Base-by-base conservation (phyloP, 805 yeast species). In the Debaryomyces castellii region DNA sequence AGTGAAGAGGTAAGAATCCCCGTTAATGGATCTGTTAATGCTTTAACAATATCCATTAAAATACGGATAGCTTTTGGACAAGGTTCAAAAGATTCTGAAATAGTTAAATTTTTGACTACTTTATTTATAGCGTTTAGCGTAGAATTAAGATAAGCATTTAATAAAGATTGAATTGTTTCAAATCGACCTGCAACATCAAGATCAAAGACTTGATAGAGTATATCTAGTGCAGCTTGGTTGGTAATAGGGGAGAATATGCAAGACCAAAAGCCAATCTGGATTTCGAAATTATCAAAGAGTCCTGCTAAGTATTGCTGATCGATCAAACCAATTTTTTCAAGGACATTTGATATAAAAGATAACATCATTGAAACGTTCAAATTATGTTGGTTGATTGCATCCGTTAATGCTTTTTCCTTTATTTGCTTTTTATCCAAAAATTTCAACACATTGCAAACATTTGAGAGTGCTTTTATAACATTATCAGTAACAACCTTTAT, bases 141-240 rank as follows among this genome's bases (percentile, higher is more conserved):
- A 6, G 66, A 58, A 2, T 64, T 56, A 11, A 83, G 58, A 45
- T 78, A 71, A 7, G 43, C 28, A 8, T 63, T 62, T 21, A 90
- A 64, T 30, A 83, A 58, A 3, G 74, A 76, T 39, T 73, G 78
- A n/a, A 88, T 72, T 28, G 90, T 89, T 61, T 87, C 96, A 28
- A 80, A 66, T 55, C 97, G 77, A 14, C 91, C 96, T 28, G 66
- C 69, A 11, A 83, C 87, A 22, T 61, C 67, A 20, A 59, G 60
- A 60, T 89, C 95, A 61, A 80, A 86, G 0, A 87, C 80, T 52
- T 87, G 92, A 55, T 86, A 85, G 3, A 90, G 60, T 17, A 89
- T 73, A 50, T 85, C 85, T 5, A 87, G 75, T 1, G 91, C 85
- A 1, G 84, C 75, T 57, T 88, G 89, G 48, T 83, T 85, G 3